Conservation (phyloP, 257 asterid species). For the Penstemon barbatus region DNA sequence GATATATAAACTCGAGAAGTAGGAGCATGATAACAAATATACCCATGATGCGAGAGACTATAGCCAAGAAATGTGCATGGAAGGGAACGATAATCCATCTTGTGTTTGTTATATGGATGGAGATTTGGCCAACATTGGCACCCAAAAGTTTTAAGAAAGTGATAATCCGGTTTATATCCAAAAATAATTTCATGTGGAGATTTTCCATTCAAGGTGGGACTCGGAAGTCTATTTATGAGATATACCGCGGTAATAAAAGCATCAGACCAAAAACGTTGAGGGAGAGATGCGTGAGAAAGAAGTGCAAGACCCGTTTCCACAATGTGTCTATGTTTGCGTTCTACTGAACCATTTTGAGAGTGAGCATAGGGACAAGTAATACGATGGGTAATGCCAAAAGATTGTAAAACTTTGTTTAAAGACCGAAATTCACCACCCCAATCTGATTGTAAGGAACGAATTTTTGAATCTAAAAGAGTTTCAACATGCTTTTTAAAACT, state of each 20-base stretch:
- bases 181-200: too few species aligned
- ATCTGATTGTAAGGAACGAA: too few species aligned
- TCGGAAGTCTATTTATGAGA: neutral
- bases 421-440: too few species aligned
- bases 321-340: neutral
- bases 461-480: too few species aligned
- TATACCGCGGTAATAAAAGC: neutral
- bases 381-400: too few species aligned
- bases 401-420: too few species aligned
- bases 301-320: neutral
- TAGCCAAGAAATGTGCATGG: neutral
- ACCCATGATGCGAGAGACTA: neutral
- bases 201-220: too few species aligned
- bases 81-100: neutral
- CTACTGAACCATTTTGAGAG: neutral
- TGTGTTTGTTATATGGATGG: neutral
- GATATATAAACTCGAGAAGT: too few species aligned
- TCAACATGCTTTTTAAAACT: too few species aligned
- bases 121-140: neutral
- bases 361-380: neutral
- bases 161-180: too few species aligned
- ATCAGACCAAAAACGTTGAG: neutral
- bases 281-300: neutral
- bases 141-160: neutral
- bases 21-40: too few species aligned